These are phyloP conservation scores for Galerina sulciceps DNA, from an alignment of 768 basidiomycete species.

Conservation along the genomic window DNA sequence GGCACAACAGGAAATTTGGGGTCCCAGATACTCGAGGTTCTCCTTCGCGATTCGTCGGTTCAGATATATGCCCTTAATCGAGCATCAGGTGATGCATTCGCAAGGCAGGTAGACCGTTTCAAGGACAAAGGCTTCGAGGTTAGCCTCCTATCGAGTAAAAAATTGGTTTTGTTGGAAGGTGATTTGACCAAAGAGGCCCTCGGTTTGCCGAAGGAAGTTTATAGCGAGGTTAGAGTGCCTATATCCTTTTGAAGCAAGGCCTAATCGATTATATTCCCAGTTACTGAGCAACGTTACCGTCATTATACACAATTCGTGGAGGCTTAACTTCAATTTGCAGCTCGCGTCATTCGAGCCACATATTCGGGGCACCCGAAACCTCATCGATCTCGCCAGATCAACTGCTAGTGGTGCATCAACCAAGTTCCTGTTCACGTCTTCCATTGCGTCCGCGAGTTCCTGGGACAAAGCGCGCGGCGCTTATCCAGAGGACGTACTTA, in stretches of 20 bases:
- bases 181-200: constrained; percentile 29
- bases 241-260: too few species aligned
- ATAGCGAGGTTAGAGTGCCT: constrained; percentile 23
- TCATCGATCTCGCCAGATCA: constrained; percentile 41
- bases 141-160: constrained; percentile 2
- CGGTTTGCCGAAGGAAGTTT: constrained; percentile 25
- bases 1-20: constrained; percentile 48
- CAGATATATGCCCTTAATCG: constrained; percentile 36
- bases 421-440: constrained; percentile 43
- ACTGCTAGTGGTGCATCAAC: constrained; percentile 28
- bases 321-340: constrained; percentile 47
- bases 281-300: constrained; percentile 31
- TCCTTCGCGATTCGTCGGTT: constrained; percentile 28
- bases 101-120: constrained; percentile 10
- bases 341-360: constrained; percentile 48
- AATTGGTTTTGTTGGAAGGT: constrained; percentile 30
- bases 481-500: constrained; percentile 37
- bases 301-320: constrained; percentile 53
- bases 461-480: constrained; percentile 29
- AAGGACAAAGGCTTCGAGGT: constrained; percentile 11
- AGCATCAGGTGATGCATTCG: too few species aligned
- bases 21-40: constrained; percentile 34
- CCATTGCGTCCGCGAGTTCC: constrained; percentile 30
- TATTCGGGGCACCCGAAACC: constrained; percentile 41
- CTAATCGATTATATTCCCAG: constrained; percentile 10